These are phyloP conservation scores for Tolypocladium inflatum DNA, from an alignment of 2,329 filamentous ascomycete genomes.

Conservation along the genomic window DNA sequence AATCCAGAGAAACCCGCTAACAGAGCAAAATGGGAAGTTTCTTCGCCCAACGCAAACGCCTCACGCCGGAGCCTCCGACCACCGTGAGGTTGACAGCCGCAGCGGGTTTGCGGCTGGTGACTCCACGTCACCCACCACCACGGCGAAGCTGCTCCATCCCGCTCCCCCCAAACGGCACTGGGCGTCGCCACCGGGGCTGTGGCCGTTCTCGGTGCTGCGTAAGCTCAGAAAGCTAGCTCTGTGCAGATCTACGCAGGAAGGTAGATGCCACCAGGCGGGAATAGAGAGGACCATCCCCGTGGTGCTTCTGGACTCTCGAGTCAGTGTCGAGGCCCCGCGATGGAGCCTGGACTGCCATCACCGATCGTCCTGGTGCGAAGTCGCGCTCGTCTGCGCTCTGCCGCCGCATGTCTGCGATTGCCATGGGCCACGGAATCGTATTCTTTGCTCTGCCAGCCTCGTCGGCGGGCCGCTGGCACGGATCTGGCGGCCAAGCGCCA, in stretches of 20 bases:
- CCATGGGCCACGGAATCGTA: background rate
- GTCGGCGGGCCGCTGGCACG: background rate
- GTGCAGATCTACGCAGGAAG: background rate
- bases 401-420: background rate
- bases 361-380: background rate
- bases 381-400: no score
- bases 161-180: background rate
- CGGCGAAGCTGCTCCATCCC: background rate
- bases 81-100: background rate
- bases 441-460: background rate
- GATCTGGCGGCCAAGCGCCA: background rate
- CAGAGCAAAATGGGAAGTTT: background rate
- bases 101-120: background rate
- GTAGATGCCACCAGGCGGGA: background rate
- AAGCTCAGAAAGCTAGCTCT: background rate
- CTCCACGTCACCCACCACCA: background rate
- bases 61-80: background rate
- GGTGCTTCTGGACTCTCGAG: background rate
- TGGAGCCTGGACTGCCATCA: background rate
- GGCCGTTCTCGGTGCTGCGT: background rate
- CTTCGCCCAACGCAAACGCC: background rate
- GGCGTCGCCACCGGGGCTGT: background rate
- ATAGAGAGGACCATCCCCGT: background rate
- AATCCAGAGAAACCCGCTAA: background rate
- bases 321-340: background rate